phyloP scores from a whole-genome alignment of 2,329 filamentous ascomycete genomes.

The Fusarium papillatum region DNA sequence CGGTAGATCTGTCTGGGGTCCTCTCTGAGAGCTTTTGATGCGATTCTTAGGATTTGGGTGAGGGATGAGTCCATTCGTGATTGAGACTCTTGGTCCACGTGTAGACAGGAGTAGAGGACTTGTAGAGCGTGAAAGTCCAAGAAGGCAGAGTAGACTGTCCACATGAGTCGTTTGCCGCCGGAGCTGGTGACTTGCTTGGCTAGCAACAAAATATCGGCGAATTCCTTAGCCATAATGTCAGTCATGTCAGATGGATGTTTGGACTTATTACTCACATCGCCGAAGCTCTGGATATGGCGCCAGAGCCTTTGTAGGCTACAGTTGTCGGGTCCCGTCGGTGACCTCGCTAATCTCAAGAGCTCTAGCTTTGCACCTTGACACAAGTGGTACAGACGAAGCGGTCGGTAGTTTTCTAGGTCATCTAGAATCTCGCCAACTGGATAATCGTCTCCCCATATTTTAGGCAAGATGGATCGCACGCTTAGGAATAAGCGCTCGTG shows the following conservation, averaged over 20 bases:
- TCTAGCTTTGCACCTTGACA: conserved; percentile 39
- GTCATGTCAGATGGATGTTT: background rate
- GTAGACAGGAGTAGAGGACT: conserved; percentile 18
- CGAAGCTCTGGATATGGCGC: conserved; percentile 26
- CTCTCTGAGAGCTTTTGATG: conserved; percentile 33
- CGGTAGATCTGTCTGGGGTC: conserved; percentile 34
- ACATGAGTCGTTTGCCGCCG: conserved; percentile 37
- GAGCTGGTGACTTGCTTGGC: conserved; percentile 9
- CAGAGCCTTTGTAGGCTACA: conserved; percentile 11
- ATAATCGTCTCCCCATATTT: conserved; percentile 38
- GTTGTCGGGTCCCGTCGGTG: background rate
- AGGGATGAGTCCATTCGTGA: background rate
- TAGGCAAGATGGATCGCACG: conserved; percentile 33
- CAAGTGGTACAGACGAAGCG: conserved; percentile 30
- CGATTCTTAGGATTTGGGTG: conserved; percentile 25
- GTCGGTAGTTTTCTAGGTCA: conserved; percentile 38
- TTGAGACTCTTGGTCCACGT: background rate
- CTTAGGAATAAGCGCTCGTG: conserved; percentile 36
- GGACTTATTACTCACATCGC: conserved; percentile 26
- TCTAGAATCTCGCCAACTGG: conserved; percentile 35
- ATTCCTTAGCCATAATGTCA: conserved; percentile 28
- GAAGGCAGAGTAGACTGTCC: conserved; percentile 37
- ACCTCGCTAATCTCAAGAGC: conserved; percentile 24
- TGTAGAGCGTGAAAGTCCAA: conserved; percentile 37
- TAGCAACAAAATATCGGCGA: conserved; percentile 29